Evolutionary conservation across 495 filamentous ascomycete genomes (phyloP), one percentile per base, ranked within the genome.

Genomic region (Penicillium paradoxum): DNA sequence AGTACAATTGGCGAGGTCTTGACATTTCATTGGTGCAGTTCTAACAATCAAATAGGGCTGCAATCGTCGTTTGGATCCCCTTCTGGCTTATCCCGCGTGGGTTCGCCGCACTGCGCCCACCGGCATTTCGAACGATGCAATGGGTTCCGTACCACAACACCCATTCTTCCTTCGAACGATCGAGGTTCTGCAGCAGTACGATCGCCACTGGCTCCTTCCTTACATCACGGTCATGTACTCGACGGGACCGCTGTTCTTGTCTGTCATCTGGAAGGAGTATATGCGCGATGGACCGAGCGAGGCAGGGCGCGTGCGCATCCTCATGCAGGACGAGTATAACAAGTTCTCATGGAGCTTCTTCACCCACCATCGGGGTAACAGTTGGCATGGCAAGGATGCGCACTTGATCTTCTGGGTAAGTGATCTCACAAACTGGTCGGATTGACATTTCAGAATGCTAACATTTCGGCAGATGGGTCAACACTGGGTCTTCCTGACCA

Each of bases 201-300:
- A 91, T 63, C 81, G 82, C 56, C 83, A 83, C 60, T 95, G 87
- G 86, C 67, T 82, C 32, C 76, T 93, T 34, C 89, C 90, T 0
- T 96, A 93, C 67, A 85, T 93, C 54, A 92, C 88, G 17, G 86
- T 96, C 56, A 95, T 91, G 86, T 91, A 87, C 57, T 81, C 82
- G 15, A 93, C 89, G 9, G 90, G 90, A 10, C 90, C 90, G 18
- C 75, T 93, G 52, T 95, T 92, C 71, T 73, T 91, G 51, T 89
- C 84, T 36, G 83, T 91, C 27, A 80, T 95, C 48, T 95, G 90
- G 90, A 85, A 88, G 65, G 76, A 89, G 61, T 90, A 90, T 56
- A 83, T 84, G 72, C 64, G 59, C 24, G 67, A 67, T 4, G 62
- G 57, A 33, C 70, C 69, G 0, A 62, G 51, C 39, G 74, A 78